phyloP scores from a whole-genome alignment of 2,329 filamentous ascomycete species.

The Fusarium chlamydosporum region DNA sequence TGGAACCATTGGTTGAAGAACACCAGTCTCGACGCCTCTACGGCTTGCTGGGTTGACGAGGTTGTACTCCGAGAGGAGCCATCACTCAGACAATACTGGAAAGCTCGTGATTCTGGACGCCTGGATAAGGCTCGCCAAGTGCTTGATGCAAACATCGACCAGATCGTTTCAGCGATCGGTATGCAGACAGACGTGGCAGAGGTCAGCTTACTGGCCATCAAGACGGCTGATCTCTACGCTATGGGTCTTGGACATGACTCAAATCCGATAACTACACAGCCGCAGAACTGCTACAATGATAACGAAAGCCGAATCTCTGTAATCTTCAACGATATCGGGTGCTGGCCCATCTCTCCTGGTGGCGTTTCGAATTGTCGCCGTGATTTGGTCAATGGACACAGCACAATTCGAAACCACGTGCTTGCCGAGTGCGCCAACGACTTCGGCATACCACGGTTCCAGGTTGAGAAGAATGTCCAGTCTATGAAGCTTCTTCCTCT shows the following conservation, averaged over 20 bases:
- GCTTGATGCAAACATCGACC: conserved; percentile 32
- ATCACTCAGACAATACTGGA: conserved; percentile 31
- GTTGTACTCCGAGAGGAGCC: conserved; percentile 38
- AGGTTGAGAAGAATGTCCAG: conserved; percentile 43
- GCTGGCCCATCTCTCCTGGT: conserved; percentile 41
- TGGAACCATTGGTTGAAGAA: conserved; percentile 38
- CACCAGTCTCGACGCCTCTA: conserved; percentile 30
- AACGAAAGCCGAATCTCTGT: conserved; percentile 35
- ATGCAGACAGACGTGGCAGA: conserved; percentile 41
- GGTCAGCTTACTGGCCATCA: conserved; percentile 32
- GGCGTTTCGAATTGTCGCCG: conserved; percentile 43
- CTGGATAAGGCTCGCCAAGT: conserved; percentile 19
- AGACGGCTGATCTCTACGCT: conserved; percentile 40
- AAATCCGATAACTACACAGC: conserved; percentile 36
- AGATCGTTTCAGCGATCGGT: conserved; percentile 37
- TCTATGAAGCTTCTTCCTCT: conserved; percentile 41
- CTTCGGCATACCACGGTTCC: conserved; percentile 41
- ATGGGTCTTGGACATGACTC: conserved; percentile 43
- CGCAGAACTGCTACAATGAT: conserved; percentile 37
- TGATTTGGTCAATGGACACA: conserved; percentile 43
- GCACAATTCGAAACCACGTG: conserved; percentile 42
- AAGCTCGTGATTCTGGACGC: conserved; percentile 27
- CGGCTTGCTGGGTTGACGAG: conserved; percentile 42
- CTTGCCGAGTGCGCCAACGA: conserved; percentile 42
- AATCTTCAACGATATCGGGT: conserved; percentile 42